phyloP scores from a whole-genome alignment of 495 filamentous ascomycete species.

The Cercophora scortea region DNA sequence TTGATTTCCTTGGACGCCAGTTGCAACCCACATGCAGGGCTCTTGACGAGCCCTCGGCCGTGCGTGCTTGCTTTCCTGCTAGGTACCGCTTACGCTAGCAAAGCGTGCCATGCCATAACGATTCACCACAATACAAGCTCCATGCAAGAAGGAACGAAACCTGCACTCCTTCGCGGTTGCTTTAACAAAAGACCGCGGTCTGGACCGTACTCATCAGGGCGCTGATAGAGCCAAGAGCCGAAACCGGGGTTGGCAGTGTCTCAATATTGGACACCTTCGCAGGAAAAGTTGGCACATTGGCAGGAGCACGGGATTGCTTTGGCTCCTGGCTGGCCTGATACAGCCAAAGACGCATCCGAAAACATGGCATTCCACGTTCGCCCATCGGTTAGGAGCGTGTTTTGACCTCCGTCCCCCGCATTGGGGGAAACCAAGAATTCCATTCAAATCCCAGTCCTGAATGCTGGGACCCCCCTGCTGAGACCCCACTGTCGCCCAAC shows the following conservation, averaged over 20 bases:
- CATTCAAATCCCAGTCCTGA: not conserved
- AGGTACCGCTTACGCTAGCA: no score
- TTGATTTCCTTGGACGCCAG: not conserved
- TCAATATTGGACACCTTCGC: no score
- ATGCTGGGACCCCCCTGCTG: no score
- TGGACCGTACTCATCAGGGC: no score
- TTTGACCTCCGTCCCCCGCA: not conserved
- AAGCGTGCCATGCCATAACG: no score
- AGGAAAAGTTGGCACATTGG: not conserved
- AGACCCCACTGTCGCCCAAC: no score
- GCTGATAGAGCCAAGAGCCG: no score
- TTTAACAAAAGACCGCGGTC: not conserved
- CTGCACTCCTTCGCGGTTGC: not conserved
- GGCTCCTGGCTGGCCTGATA: not conserved
- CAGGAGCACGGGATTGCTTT: not conserved
- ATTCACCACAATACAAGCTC: no score
- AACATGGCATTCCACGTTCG: conserved; percentile 1
- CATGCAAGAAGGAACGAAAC: not conserved
- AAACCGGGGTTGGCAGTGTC: no score
- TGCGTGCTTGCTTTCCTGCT: no score
- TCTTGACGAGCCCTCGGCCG: no score
- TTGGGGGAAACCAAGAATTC: not conserved
- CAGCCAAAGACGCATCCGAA: not conserved
- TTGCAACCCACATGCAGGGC: not conserved
- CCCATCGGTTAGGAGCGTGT: not conserved